These are phyloP conservation scores for Avena sativa DNA, from an alignment of 176 grass and related monocot species.

Conservation along the genomic window DNA sequence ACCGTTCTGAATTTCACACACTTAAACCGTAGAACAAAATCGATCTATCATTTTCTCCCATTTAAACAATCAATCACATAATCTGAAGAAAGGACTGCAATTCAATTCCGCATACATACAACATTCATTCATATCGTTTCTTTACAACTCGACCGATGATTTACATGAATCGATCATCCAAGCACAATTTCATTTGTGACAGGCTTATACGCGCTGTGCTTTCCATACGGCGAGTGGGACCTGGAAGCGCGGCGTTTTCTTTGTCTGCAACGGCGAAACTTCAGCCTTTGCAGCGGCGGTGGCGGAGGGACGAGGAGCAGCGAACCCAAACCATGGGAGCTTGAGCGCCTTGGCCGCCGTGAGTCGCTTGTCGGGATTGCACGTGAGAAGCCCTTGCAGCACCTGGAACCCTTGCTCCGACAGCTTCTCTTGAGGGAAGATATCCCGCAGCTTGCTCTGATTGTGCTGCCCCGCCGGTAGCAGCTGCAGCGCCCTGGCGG, in stretches of 20 bases:
- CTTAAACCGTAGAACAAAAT: not conserved
- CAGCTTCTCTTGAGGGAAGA: not conserved
- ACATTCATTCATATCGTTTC: not conserved
- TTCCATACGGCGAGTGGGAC: not conserved
- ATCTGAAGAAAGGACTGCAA: not conserved
- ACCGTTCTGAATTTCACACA: not conserved
- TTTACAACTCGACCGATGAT: not conserved
- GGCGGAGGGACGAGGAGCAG: not conserved
- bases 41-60: slow-evolving; percentile 16
- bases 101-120: not conserved
- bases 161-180: not conserved
- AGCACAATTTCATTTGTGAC: not conserved
- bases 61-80: not conserved
- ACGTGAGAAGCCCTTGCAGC: not conserved
- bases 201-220: not conserved
- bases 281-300: not conserved
- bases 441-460: slow-evolving; percentile 6
- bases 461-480: not conserved
- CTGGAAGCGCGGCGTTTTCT: not conserved
- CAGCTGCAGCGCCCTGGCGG: not conserved
- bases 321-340: slow-evolving; percentile 18
- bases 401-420: not conserved
- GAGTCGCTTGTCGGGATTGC: slow-evolving; percentile 14
- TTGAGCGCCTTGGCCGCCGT: slow-evolving; percentile 14
- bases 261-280: not conserved